phyloP scores from a whole-genome alignment of 2,329 filamentous ascomycete species.

The Beauveria australis region DNA sequence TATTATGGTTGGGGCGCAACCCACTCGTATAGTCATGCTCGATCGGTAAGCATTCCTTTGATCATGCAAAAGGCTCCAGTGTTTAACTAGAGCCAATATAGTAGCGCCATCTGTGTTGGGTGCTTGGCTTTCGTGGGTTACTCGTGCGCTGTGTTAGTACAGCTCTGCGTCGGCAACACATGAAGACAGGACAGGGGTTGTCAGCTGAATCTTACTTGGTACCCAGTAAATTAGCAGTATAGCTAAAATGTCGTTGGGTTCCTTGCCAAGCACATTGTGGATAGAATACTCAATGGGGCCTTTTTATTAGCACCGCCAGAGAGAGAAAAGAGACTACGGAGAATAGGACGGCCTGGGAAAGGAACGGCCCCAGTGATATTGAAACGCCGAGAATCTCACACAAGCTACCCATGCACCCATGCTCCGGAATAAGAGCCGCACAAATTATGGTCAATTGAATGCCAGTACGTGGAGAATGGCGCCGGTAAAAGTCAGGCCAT shows the following conservation, averaged over 20 bases:
- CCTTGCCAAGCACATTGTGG: not conserved
- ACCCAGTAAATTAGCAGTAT: too few species aligned
- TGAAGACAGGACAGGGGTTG: not conserved
- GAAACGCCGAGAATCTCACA: not conserved
- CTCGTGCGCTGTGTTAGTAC: not conserved
- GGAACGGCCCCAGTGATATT: not conserved
- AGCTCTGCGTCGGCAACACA: not conserved
- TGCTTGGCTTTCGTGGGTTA: not conserved
- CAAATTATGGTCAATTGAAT: not conserved
- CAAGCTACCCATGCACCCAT: not conserved
- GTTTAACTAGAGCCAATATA: not conserved
- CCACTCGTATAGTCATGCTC: slow-evolving; percentile 8
- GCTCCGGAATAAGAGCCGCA: not conserved
- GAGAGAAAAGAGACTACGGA: not conserved
- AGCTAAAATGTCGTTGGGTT: too few species aligned
- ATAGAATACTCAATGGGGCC: not conserved
- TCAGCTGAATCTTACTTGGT: not conserved
- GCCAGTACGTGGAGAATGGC: not conserved
- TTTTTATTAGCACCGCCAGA: not conserved
- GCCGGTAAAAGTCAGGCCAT: slow-evolving; percentile 4
- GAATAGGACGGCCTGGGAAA: not conserved
- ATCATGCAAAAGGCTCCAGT: too few species aligned
- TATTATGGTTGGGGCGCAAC: not conserved
- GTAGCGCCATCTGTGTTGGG: not conserved
- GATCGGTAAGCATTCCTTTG: not conserved